A percentile compares a stretch with the other conserved stretches of the same genome.
phyloP scores from a whole-genome alignment of 345 rosid species.

The Lepidium sativum region DNA sequence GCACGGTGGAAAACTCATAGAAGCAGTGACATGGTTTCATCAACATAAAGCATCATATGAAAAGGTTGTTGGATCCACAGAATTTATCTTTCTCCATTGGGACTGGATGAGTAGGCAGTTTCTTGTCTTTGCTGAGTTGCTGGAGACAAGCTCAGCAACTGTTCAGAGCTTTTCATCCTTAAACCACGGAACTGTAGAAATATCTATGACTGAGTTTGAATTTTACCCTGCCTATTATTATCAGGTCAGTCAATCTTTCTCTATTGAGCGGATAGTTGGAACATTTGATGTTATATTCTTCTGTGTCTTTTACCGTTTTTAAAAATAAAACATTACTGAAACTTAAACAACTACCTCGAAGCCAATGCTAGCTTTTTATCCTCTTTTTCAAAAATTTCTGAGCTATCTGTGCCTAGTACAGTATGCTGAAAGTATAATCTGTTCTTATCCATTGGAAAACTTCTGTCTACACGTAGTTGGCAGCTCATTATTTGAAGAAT shows the following conservation, averaged over 20 bases:
- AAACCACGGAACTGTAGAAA: slow-evolving; percentile 36
- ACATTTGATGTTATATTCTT: background rate
- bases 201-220: slow-evolving; percentile 74
- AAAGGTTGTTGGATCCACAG: slow-evolving; percentile 60
- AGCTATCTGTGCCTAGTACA: background rate
- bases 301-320: background rate
- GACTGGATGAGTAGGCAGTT: slow-evolving; percentile 96
- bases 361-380: background rate
- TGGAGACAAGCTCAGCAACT: slow-evolving; percentile 70
- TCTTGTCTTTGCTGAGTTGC: slow-evolving; percentile 87
- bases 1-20: slow-evolving; percentile 76
- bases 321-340: background rate
- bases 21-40: slow-evolving; percentile 81
- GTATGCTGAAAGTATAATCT: background rate
- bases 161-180: slow-evolving; percentile 38
- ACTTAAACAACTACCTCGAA: background rate
- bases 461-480: slow-evolving; percentile 46
- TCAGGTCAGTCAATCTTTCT: slow-evolving; percentile 42
- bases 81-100: slow-evolving; percentile 75
- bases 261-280: background rate
- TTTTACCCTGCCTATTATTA: slow-evolving; percentile 79
- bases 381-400: background rate
- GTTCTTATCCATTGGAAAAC: slow-evolving; percentile 3
- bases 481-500: slow-evolving; percentile 71
- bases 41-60: slow-evolving; percentile 58